A percentile compares a stretch with the other conserved stretches of the same genome.
These are phyloP conservation scores for Fusarium marasasianum DNA, from an alignment of 2,329 filamentous ascomycete genomes.

Conservation along the genomic window DNA sequence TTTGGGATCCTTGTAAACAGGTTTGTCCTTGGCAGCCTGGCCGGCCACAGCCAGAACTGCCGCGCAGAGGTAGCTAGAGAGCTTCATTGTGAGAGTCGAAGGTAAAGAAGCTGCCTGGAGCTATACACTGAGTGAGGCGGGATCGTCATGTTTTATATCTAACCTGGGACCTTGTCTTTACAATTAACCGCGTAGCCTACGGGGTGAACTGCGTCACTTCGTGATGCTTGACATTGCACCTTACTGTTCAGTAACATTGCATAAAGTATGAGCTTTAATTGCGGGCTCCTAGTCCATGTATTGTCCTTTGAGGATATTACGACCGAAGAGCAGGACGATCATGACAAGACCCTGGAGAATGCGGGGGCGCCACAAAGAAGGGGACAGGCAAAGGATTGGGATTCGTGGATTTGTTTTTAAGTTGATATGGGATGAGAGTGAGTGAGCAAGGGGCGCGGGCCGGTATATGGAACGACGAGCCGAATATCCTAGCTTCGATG, in stretches of 20 bases:
- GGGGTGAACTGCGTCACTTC: neutral
- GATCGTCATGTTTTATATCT: constrained; percentile 25
- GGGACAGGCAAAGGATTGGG: constrained; percentile 12
- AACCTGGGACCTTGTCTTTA: neutral
- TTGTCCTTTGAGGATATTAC: neutral
- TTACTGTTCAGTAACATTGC: neutral
- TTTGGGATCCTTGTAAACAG: constrained; percentile 70
- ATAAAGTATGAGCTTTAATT: neutral
- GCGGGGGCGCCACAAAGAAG: constrained; percentile 32
- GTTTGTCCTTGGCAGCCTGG: constrained; percentile 43
- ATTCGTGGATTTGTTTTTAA: constrained; percentile 34
- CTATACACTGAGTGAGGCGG: neutral
- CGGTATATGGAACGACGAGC: constrained; percentile 34
- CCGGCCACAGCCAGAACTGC: constrained; percentile 37
- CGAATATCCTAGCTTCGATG: constrained; percentile 37
- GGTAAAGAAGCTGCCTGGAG: constrained; percentile 7
- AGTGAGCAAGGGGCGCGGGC: neutral
- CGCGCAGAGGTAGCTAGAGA: constrained; percentile 36
- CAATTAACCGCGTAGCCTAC: constrained; percentile 36
- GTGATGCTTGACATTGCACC: neutral
- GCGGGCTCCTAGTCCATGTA: neutral
- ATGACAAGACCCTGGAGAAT: constrained; percentile 35
- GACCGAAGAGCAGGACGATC: constrained; percentile 11
- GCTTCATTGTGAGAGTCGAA: constrained; percentile 43
- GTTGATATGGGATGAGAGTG: constrained; percentile 7